Conservation (phyloP, 1,284 basidiomycete species). For the Apiotrichum siamense region DNA sequence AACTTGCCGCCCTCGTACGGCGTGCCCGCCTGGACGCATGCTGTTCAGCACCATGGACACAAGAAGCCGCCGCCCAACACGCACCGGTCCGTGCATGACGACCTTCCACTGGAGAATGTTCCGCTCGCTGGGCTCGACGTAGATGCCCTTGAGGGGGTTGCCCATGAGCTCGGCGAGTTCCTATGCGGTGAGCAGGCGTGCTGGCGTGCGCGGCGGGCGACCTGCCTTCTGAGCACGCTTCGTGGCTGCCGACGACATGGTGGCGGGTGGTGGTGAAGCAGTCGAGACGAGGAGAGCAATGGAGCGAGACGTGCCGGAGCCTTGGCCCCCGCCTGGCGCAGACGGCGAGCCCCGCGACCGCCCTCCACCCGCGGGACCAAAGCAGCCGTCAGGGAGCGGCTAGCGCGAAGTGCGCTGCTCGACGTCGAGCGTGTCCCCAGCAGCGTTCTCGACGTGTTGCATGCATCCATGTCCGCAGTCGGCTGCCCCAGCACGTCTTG, state of each 20-base stretch:
- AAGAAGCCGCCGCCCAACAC: background rate
- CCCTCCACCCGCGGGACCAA: no score
- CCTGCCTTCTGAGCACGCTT: conserved; percentile 37
- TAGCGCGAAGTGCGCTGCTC: no score
- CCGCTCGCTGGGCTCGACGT: conserved; percentile 60
- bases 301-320: no score
- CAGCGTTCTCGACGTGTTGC: no score
- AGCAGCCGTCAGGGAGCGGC: no score
- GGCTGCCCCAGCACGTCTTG: no score
- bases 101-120: conserved; percentile 76
- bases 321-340: no score
- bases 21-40: conserved; percentile 56
- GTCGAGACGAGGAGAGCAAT: background rate
- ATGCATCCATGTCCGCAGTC: no score
- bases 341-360: no score
- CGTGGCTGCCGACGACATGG: conserved; percentile 32
- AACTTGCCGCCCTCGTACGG: conserved; percentile 83
- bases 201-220: background rate
- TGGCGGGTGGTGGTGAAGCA: background rate
- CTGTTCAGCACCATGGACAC: background rate
- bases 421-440: no score
- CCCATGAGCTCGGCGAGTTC: conserved; percentile 41
- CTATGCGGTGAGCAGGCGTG: conserved; percentile 17
- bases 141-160: conserved; percentile 54
- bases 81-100: conserved; percentile 64